These are phyloP conservation scores for Puccinia triticina DNA, from an alignment of 1,284 basidiomycete species.

Conservation along the genomic window DNA sequence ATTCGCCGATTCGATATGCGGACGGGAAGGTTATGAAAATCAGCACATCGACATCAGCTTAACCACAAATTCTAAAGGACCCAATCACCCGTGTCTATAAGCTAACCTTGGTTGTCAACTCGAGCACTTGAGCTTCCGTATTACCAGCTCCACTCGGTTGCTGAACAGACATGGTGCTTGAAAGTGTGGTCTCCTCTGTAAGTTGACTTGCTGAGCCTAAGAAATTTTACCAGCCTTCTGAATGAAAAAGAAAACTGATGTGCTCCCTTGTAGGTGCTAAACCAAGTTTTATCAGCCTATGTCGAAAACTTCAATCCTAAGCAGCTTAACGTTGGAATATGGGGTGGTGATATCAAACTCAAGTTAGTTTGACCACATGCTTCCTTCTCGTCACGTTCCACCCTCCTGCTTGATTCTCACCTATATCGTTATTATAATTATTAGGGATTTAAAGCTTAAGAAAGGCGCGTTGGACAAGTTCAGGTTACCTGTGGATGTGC, in stretches of 20 bases:
- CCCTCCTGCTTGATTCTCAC: neutral
- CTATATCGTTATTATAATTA: neutral
- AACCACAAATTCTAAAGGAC: neutral
- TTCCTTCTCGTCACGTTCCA: neutral
- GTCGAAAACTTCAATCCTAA: conserved; percentile 94
- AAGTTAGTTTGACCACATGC: conserved; percentile 52
- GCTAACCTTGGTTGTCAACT: neutral
- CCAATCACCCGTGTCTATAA: neutral
- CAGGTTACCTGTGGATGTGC: conserved; percentile 89
- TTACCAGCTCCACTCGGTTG: neutral
- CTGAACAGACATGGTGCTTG: conserved; percentile 41
- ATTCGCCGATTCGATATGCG: too few relatives aligned
- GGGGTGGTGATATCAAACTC: conserved; percentile 71
- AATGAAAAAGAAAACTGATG: neutral
- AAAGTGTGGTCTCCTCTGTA: conserved; percentile 52
- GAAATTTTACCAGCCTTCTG: neutral
- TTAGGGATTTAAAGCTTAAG: conserved; percentile 67
- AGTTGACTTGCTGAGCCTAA: too few relatives aligned
- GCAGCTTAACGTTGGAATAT: conserved; percentile 92
- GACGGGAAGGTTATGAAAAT: neutral
- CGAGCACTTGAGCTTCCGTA: neutral
- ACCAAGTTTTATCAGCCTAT: conserved; percentile 89
- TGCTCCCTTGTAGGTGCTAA: conserved; percentile 60
- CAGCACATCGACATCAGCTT: neutral
- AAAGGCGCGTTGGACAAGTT: conserved; percentile 95